Conservation (phyloP, 257 asterid species). For the Gardenia jasminoides region DNA sequence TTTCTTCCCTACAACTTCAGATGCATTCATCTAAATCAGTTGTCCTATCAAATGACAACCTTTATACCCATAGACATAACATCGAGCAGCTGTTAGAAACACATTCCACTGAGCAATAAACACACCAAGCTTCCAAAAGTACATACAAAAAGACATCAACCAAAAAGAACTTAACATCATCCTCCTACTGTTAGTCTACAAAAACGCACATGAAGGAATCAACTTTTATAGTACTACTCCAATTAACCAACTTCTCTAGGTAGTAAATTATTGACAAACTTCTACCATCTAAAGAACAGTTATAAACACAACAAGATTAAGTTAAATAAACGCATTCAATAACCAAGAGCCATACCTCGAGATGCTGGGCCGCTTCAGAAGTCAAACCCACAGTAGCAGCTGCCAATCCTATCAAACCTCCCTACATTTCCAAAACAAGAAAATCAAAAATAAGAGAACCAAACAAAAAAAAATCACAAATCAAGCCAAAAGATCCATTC, state of each 20-base stretch:
- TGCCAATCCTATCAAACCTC: constrained; percentile 97
- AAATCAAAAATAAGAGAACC: background rate
- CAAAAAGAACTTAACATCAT: background rate
- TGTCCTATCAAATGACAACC: too few species aligned
- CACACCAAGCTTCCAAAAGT: background rate
- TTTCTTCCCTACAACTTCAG: background rate
- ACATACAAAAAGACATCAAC: background rate
- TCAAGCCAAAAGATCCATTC: constrained; percentile 14
- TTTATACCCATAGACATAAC: background rate
- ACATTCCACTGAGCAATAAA: background rate
- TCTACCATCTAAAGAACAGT: background rate
- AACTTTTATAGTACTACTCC: background rate
- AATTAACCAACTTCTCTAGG: background rate
- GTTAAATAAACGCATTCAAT: background rate
- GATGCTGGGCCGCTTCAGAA: constrained; percentile 89
- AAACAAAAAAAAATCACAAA: constrained; percentile 9
- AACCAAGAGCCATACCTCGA: constrained; percentile 54
- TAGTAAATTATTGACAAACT: background rate
- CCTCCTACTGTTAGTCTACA: background rate
- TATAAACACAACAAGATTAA: background rate
- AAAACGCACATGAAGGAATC: background rate
- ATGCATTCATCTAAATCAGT: background rate
- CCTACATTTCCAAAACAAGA: constrained; percentile 39
- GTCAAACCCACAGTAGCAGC: constrained; percentile 98
- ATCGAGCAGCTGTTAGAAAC: background rate